Evolutionary conservation across 768 basidiomycete species (phyloP).

Genomic region (Gymnopilus dilepis): DNA sequence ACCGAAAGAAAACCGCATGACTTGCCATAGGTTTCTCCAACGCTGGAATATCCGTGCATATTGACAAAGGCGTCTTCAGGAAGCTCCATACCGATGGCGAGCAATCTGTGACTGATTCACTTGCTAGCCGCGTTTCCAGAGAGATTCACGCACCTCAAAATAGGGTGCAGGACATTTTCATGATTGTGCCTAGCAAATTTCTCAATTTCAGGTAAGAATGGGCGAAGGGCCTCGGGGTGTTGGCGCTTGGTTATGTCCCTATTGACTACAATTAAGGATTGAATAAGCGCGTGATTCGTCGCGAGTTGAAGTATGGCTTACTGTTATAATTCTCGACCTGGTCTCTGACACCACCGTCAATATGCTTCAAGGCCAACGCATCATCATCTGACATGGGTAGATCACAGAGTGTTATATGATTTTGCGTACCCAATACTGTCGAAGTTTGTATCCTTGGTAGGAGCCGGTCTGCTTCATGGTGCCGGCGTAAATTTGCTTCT

Average conservation of each 20-base stretch:
- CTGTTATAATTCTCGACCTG: conserved; percentile 70
- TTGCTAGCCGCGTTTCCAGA: neutral
- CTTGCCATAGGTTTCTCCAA: conserved; percentile 49
- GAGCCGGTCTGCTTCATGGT: conserved; percentile 48
- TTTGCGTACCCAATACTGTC: conserved; percentile 54
- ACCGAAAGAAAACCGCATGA: neutral
- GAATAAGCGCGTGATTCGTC: neutral
- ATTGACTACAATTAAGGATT: conserved; percentile 47
- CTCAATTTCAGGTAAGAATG: conserved; percentile 57
- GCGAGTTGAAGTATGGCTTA: conserved; percentile 31
- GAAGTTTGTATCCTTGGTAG: conserved; percentile 61
- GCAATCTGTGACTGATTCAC: conserved; percentile 37
- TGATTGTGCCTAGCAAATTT: conserved; percentile 58
- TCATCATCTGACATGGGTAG: too few relatives aligned
- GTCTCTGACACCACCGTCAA: conserved; percentile 66
- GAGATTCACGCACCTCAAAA: conserved; percentile 42
- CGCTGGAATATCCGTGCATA: conserved; percentile 47
- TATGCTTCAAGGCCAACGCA: conserved; percentile 55
- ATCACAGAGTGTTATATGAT: too few relatives aligned
- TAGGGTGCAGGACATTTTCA: conserved; percentile 52
- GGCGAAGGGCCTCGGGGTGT: conserved; percentile 56
- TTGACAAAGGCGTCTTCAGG: conserved; percentile 57
- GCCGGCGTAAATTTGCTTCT: conserved; percentile 47
- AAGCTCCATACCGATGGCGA: conserved; percentile 57
- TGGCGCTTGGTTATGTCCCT: conserved; percentile 48